Conservation (phyloP, 179 eudicot species). For the Patellifolia procumbens region DNA sequence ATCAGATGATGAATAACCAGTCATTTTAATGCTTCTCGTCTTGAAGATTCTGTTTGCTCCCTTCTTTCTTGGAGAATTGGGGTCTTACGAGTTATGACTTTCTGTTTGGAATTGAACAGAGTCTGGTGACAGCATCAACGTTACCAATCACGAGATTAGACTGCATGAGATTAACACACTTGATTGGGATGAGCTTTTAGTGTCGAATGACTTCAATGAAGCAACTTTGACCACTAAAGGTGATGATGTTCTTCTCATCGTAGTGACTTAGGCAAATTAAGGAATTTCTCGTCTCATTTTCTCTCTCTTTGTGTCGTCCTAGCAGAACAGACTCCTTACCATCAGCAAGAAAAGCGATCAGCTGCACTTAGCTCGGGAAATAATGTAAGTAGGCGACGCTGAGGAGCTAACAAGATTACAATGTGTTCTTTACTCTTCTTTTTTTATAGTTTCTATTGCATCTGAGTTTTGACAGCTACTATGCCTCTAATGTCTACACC, state of each 20-base stretch:
- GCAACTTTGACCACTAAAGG: conserved; percentile 46
- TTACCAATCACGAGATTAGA: conserved; percentile 58
- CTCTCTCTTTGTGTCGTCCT: conserved; percentile 1
- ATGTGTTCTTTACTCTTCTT: too few species aligned
- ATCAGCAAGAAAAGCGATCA: conserved; percentile 44
- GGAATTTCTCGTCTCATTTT: neutral
- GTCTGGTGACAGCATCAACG: conserved; percentile 40
- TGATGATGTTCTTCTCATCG: conserved; percentile 26
- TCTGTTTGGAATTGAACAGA: conserved; percentile 36
- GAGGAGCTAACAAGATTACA: neutral
- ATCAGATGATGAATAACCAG: neutral
- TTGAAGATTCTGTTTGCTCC: neutral
- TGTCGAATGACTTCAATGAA: conserved; percentile 55
- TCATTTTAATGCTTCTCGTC: neutral
- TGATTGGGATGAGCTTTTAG: conserved; percentile 95
- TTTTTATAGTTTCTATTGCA: neutral
- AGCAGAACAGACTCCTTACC: conserved; percentile 44
- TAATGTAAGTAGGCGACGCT: conserved; percentile 53
- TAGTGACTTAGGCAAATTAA: neutral
- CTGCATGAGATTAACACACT: conserved; percentile 90
- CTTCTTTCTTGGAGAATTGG: conserved; percentile 6
- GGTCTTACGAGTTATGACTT: conserved; percentile 22
- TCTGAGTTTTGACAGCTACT: neutral
- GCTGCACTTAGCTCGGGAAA: conserved; percentile 34
- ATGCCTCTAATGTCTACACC: neutral